phyloP scores from a whole-genome alignment of 2,329 filamentous ascomycete species.

The Lasiodiplodia theobromae region DNA sequence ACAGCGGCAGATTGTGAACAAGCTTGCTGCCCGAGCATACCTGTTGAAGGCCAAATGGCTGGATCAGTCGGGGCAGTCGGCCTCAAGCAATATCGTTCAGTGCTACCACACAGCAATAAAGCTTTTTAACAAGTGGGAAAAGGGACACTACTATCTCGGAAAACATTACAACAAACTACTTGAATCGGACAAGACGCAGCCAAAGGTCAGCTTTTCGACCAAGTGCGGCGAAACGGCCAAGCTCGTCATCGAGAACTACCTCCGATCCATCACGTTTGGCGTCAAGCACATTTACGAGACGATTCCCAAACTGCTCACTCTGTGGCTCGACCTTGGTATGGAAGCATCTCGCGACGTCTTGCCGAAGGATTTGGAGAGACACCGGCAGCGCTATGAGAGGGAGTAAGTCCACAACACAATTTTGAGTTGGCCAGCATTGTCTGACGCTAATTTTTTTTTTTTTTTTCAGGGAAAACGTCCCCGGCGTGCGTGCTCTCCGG shows the following conservation, averaged over 20 bases:
- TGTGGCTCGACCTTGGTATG: constrained; percentile 92
- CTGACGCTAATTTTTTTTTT: constrained; percentile 1
- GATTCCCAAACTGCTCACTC: constrained; percentile 84
- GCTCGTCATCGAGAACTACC: constrained; percentile 91
- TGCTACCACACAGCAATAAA: constrained; percentile 86
- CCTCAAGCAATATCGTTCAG: constrained; percentile 77
- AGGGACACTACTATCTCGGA: constrained; percentile 95
- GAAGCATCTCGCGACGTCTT: constrained; percentile 62
- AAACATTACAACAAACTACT: constrained; percentile 97
- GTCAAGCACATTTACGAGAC: constrained; percentile 98
- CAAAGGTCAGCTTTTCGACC: constrained; percentile 59
- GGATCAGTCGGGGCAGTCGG: constrained; percentile 91
- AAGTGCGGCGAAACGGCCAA: constrained; percentile 84
- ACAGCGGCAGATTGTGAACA: constrained; percentile 57
- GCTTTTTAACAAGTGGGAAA: constrained; percentile 80
- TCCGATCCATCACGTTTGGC: constrained; percentile 84
- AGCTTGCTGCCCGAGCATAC: constrained; percentile 78
- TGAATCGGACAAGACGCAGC: constrained; percentile 83
- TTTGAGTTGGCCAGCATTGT: not conserved
- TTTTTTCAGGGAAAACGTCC: constrained; percentile 39
- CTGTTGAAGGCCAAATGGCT: constrained; percentile 96
- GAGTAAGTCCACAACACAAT: not conserved
- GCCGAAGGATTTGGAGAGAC: constrained; percentile 35
- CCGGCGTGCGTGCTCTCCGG: constrained; percentile 64
- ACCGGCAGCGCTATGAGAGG: constrained; percentile 39